These are phyloP conservation scores for Noccaea caerulescens DNA, from an alignment of 345 rosid genomes.

Conservation along the genomic window DNA sequence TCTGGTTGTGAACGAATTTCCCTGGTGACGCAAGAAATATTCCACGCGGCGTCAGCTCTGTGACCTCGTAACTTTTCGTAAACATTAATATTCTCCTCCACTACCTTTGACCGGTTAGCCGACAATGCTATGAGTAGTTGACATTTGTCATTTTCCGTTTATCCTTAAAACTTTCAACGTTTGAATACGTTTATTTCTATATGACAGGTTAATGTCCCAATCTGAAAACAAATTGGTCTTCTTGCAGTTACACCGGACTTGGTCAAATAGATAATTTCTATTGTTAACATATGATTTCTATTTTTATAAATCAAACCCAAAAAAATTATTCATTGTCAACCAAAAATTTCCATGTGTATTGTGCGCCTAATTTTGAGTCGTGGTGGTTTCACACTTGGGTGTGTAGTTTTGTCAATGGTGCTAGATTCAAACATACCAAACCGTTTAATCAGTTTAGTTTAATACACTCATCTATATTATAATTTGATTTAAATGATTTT, in stretches of 20 bases:
- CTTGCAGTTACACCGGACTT: slow-evolving; percentile 8
- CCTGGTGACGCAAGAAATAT: slow-evolving; percentile 14
- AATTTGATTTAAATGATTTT: background rate
- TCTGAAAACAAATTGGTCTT: slow-evolving; percentile 6
- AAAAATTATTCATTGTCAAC: background rate
- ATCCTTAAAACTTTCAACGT: slow-evolving; percentile 20
- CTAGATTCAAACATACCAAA: slow-evolving; percentile 20
- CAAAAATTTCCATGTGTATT: background rate
- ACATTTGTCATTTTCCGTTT: slow-evolving; percentile 45
- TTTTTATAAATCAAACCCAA: background rate
- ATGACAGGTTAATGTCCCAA: slow-evolving; percentile 33
- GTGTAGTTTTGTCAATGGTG: slow-evolving; percentile 50
- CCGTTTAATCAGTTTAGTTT: background rate
- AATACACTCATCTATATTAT: background rate
- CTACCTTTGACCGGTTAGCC: slow-evolving; percentile 62
- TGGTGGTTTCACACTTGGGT: slow-evolving; percentile 73
- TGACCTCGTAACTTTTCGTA: slow-evolving; percentile 30
- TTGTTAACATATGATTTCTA: background rate
- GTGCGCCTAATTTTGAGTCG: slow-evolving; percentile 35
- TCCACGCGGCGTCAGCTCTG: slow-evolving; percentile 22
- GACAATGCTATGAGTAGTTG: slow-evolving; percentile 55
- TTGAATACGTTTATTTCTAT: slow-evolving; percentile 18
- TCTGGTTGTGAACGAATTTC: background rate
- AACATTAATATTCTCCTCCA: slow-evolving; percentile 47
- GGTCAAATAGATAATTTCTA: background rate